Base-by-base conservation (phyloP, 192 early-diverging fungal genomes). In the Gaertneriomyces semiglobifer region DNA sequence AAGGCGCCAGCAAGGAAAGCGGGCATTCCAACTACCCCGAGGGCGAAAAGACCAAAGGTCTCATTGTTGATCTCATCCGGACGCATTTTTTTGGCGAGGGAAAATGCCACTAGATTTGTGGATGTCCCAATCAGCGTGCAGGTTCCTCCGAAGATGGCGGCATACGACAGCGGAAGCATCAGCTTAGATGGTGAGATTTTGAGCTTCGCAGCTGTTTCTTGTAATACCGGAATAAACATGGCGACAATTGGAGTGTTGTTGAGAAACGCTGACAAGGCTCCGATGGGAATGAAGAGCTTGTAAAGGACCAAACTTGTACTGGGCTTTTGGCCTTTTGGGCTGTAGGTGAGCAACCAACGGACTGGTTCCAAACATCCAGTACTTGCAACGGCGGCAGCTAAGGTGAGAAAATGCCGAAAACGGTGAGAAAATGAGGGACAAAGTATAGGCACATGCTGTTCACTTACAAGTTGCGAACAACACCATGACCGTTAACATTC, bases 41-140 rank as follows among this genome's bases (percentile, higher is more conserved):
- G 45, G 51, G 53, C 39, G 48, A 63, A 63, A 8, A 25, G 62
- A 56, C 62, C 62, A 56, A 63, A 63, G 2, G 48, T 50, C 14
- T 50, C 48, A 25, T 56, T 39, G n/a, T 63, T 63, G 51, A 63
- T 60, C 62, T 63, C 53, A 8, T 63, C 62, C 50, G 62, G 62
- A 11, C 48, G 48, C 11, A 16, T n/a, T 14, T 56, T 58, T 11
- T 57, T 19, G 11, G 62, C 62, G 25, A 63, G 52, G 52, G 50
- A 57, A 39, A 47, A 60, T 11, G 48, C 62, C 1, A 63, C 16
- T 10, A 63, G 51, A 52, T 63, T 61, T n/a, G 60, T 61, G 12
- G 14, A 16, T 16, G 60, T 61, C 12, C 60, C 60, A 46, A 61
- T 61, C 44, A 61, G 25, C 4, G 60, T 51, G 44, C 11, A 51